A percentile compares a stretch with the other conserved stretches of the same genome.
phyloP scores from a whole-genome alignment of 2,329 filamentous ascomycete species.

The Pochonia chlamydosporia region DNA sequence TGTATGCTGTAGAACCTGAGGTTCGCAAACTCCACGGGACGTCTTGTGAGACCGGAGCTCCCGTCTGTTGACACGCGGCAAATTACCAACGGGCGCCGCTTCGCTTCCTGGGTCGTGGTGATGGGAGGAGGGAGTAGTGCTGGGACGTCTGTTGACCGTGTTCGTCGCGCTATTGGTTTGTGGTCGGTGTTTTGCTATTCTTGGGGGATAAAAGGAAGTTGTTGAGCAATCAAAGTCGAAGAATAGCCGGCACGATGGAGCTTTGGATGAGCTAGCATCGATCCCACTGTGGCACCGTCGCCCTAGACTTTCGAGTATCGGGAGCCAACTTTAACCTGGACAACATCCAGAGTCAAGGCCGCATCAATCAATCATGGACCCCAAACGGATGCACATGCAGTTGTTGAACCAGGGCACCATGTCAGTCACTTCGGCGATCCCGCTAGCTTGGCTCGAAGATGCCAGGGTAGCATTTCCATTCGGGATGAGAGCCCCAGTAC shows the following conservation, averaged over 20 bases:
- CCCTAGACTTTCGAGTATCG: too few relatives aligned
- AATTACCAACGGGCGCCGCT: neutral
- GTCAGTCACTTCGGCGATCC: conserved; percentile 6
- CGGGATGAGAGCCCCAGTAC: neutral
- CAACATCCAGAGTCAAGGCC: too few relatives aligned
- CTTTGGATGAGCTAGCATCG: neutral
- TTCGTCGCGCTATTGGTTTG: neutral
- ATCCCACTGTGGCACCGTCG: neutral
- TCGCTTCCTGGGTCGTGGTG: neutral
- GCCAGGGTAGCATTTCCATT: neutral
- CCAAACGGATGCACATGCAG: conserved; percentile 1
- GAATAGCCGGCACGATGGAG: neutral
- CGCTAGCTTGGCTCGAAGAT: neutral
- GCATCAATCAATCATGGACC: neutral
- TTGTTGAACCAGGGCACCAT: conserved; percentile 4
- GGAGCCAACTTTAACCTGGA: neutral
- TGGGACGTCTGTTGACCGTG: neutral
- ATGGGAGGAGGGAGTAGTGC: neutral
- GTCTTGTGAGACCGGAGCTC: conserved; percentile 1
- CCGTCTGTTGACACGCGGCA: neutral
- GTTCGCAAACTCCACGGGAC: neutral
- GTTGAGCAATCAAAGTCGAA: neutral
- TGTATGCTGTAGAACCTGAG: neutral
- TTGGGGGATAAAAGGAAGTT: neutral
- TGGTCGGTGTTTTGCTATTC: neutral